Conservation (phyloP, 176 grass and related monocot genomes). For the Paspalum notatum region DNA sequence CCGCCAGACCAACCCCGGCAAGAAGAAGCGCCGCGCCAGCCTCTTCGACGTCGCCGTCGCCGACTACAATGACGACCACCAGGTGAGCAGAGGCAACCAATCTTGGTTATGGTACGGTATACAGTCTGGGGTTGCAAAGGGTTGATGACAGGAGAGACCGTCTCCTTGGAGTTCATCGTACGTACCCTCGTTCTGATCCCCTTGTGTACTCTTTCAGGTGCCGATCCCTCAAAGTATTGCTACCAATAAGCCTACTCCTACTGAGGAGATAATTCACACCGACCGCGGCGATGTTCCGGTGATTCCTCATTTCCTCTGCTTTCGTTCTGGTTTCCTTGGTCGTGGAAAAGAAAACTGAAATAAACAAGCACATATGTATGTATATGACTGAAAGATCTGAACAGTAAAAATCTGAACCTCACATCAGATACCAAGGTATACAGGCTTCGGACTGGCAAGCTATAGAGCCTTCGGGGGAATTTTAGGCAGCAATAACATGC, state of each 20-base stretch:
- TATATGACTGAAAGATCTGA: not conserved
- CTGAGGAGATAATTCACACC: slow-evolving; percentile 49
- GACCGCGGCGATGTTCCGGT: slow-evolving; percentile 53
- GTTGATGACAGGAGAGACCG: too few relatives aligned
- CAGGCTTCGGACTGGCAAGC: not conserved
- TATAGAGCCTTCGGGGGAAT: not conserved
- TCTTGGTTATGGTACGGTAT: not conserved
- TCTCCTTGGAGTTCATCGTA: too few relatives aligned
- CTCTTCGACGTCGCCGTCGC: slow-evolving; percentile 72
- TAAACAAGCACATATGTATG: slow-evolving; percentile 9
- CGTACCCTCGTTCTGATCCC: too few relatives aligned
- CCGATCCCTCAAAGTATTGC: slow-evolving; percentile 20
- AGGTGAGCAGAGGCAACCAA: too few relatives aligned
- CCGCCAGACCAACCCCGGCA: slow-evolving; percentile 76
- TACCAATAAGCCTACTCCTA: slow-evolving; percentile 38
- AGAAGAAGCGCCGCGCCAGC: slow-evolving; percentile 92
- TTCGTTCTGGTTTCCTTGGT: not conserved
- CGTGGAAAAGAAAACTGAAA: not conserved
- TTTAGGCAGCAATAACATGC: slow-evolving; percentile 39
- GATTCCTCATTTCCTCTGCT: not conserved
- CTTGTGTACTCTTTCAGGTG: slow-evolving; percentile 32
- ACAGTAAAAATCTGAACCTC: not conserved
- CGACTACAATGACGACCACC: slow-evolving; percentile 24
- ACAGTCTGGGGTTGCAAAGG: too few relatives aligned
- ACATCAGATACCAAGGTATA: slow-evolving; percentile 38